Evolutionary conservation across 2,329 filamentous ascomycete genomes (phyloP).

Genomic region (Keithomyces neogunnii): DNA sequence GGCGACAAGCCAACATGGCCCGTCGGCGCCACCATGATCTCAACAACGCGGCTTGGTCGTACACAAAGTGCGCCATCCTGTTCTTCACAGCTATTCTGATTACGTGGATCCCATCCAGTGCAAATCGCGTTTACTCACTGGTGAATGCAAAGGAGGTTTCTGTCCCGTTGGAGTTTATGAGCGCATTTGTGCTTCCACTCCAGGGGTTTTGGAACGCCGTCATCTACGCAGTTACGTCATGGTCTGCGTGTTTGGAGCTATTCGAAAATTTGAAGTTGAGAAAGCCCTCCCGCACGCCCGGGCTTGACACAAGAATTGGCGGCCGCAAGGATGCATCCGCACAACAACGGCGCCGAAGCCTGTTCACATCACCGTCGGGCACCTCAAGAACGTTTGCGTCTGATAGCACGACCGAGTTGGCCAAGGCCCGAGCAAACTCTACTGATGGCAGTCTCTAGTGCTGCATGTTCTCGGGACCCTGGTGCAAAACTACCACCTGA

Average conservation of each 20-base stretch:
- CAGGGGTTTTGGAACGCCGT: slow-evolving; percentile 81
- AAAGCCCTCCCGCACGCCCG: slow-evolving; percentile 22
- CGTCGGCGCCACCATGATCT: slow-evolving; percentile 39
- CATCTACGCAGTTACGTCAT: slow-evolving; percentile 66
- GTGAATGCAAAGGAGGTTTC: slow-evolving; percentile 43
- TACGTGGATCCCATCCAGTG: slow-evolving; percentile 69
- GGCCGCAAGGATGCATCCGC: slow-evolving; percentile 2
- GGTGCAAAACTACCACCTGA: background rate
- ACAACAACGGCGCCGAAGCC: background rate
- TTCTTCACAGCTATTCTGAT: slow-evolving; percentile 65
- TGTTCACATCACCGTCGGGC: slow-evolving; percentile 23
- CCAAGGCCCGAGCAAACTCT: slow-evolving; percentile 28
- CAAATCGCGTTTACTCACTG: slow-evolving; percentile 68
- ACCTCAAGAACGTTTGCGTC: slow-evolving; percentile 32
- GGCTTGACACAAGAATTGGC: slow-evolving; percentile 18
- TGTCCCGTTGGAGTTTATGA: slow-evolving; percentile 58
- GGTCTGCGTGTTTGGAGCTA: slow-evolving; percentile 50
- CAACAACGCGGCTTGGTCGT: slow-evolving; percentile 58
- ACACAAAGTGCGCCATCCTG: slow-evolving; percentile 61
- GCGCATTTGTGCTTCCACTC: slow-evolving; percentile 66
- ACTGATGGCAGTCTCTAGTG: slow-evolving; percentile 18
- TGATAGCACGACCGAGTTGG: slow-evolving; percentile 44
- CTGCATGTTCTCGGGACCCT: background rate
- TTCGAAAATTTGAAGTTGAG: slow-evolving; percentile 26
- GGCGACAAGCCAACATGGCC: slow-evolving; percentile 17